Evolutionary conservation across 257 asterid species (phyloP).

Genomic region (Solanum neorickii): DNA sequence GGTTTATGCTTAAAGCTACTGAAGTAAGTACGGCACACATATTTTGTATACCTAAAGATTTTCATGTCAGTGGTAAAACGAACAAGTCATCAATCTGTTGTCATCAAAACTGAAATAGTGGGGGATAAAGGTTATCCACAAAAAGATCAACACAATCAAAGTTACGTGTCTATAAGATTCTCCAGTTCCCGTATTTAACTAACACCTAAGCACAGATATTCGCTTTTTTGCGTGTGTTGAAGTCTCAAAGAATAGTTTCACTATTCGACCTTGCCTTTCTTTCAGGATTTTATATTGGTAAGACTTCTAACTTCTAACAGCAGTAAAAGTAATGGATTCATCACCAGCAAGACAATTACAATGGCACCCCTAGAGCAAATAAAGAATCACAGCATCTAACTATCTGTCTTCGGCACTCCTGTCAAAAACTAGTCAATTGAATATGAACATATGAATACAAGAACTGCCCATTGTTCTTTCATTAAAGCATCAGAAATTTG

Average conservation of each 20-base stretch:
- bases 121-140: not conserved
- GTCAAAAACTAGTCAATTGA: not conserved
- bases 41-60: not conserved
- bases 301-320: not conserved
- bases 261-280: not conserved
- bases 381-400: not conserved
- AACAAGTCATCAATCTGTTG: not conserved
- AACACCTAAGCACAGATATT: not conserved
- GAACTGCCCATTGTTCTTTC: not conserved
- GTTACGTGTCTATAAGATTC: not conserved
- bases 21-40: not conserved
- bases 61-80: not conserved
- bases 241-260: not conserved
- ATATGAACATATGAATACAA: not conserved
- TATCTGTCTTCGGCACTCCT: not conserved
- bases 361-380: not conserved
- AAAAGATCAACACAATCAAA: not conserved
- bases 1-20: not conserved
- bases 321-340: not conserved
- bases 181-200: not conserved
- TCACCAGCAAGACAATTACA: not conserved
- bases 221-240: not conserved
- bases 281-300: not conserved
- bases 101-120: not conserved
- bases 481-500: slow-evolving; percentile 3